Percentiles rank a stretch among this genome's conserved stretches.
These are phyloP conservation scores for Tetrapisispora arboricola DNA, from an alignment of 805 yeast species.

Conservation along the genomic window DNA sequence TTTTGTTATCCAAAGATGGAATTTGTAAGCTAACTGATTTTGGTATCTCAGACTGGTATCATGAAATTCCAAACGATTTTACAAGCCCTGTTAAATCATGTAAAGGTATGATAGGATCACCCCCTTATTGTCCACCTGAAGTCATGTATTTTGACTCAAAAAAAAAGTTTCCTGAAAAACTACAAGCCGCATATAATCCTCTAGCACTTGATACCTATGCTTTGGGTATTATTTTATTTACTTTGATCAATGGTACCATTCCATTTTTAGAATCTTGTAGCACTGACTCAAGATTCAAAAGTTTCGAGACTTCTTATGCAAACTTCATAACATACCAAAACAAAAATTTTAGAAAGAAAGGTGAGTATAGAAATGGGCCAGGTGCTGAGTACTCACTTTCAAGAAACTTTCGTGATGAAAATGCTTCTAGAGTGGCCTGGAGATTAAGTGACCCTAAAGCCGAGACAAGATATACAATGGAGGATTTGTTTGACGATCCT, in stretches of 20 bases:
- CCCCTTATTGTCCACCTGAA: conserved; percentile 77
- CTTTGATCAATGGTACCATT: conserved; percentile 45
- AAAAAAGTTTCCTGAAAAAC: conserved; percentile 26
- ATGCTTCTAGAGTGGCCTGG: conserved; percentile 66
- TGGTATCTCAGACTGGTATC: conserved; percentile 64
- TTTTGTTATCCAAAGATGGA: conserved; percentile 50
- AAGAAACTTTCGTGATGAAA: conserved; percentile 45
- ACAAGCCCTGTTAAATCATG: conserved; percentile 30
- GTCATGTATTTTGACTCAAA: conserved; percentile 39
- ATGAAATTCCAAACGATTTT: conserved; percentile 42
- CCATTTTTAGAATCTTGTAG: conserved; percentile 49
- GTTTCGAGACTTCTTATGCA: conserved; percentile 42
- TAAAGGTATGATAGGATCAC: conserved; percentile 58
- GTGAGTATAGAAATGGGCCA: conserved; percentile 45
- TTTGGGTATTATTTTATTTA: conserved; percentile 57
- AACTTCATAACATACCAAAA: conserved; percentile 30
- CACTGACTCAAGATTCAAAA: conserved; percentile 44
- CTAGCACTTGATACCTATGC: conserved; percentile 67
- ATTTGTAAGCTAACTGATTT: conserved; percentile 63
- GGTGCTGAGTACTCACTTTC: conserved; percentile 68
- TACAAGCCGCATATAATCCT: conserved; percentile 43
- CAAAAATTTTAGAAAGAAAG: conserved; percentile 39
- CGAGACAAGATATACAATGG: conserved; percentile 42
- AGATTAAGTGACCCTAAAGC: conserved; percentile 58
- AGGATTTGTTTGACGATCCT: conserved; percentile 48